Conservation (phyloP, 257 asterid species). For the Lithospermum erythrorhizon region DNA sequence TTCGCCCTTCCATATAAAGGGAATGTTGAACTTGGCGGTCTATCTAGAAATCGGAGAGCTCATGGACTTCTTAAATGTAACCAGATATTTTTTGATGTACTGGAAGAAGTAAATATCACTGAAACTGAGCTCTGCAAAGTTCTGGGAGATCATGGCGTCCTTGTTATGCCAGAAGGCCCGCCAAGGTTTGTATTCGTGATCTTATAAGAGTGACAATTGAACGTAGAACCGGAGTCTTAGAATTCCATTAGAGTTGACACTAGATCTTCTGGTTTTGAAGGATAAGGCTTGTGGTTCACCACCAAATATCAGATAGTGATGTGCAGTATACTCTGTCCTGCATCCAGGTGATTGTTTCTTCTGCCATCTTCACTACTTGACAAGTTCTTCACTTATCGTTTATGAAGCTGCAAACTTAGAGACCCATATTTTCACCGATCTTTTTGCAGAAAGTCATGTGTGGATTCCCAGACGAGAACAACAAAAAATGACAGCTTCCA, state of each 20-base stretch:
- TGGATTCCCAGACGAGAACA: background rate
- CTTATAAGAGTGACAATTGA: background rate
- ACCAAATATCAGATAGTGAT: constrained; percentile 79
- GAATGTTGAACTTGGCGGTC: background rate
- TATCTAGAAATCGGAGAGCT: background rate
- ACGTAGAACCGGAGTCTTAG: too few relatives aligned
- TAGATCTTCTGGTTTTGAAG: background rate
- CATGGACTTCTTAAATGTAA: background rate
- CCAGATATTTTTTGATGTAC: constrained; percentile 65
- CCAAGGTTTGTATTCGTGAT: constrained; percentile 34
- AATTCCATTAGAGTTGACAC: background rate
- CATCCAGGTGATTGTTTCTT: constrained; percentile 46
- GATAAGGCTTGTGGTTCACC: constrained; percentile 31
- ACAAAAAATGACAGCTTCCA: background rate
- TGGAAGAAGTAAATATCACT: constrained; percentile 32
- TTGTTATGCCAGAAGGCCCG: constrained; percentile 56
- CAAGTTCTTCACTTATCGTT: background rate
- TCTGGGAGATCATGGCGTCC: constrained; percentile 56
- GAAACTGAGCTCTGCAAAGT: constrained; percentile 40
- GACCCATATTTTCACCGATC: background rate
- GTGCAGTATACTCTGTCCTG: constrained; percentile 65
- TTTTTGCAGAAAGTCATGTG: background rate
- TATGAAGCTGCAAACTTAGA: background rate
- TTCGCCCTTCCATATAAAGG: background rate
- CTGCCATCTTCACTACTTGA: background rate